Evolutionary conservation across 176 grass and related monocot species (phyloP), one percentile per base, ranked within the genome.

Genomic region (Musa schizocarpa): DNA sequence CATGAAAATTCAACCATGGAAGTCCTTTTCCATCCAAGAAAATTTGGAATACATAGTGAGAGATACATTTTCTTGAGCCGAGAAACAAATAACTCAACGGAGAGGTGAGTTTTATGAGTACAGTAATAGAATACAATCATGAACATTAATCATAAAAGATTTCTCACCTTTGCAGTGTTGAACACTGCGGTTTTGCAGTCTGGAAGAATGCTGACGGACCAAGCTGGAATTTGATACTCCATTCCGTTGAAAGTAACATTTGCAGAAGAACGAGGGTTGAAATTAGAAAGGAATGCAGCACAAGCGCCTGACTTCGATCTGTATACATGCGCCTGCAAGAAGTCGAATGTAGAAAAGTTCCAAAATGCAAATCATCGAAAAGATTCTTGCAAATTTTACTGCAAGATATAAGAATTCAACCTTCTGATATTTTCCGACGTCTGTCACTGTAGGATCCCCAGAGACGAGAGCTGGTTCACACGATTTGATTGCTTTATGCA

Each of bases 401-500:
- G 68, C 14, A 71, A 55, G 57, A n/a, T 19, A 54, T 67, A 27
- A 21, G 49, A 12, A 54, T 56, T 9, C 7, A 52, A 98, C 94
- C 90, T 89, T 80, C 78, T 93, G 82, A 19, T 87, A 89, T 64
- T 68, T 87, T 21, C 94, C 94, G 0, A 98, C 73, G 20, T 78
- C 75, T 48, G 83, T 69, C 5, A 92, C 59, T 1, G 74, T 91
- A 5, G 81, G 94, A 75, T 98, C 88, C 0, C 81, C 80, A 3
- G 90, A 91, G 24, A 98, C 69, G 8, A 93, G 76, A 0, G 68
- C 82, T 20, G 84, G 80, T 72, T 98, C 94, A 8, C 84, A 84
- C 63, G 85, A 74, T 82, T 93, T 98, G 88, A 98, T 98, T 57
- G 94, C 94, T 71, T 81, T 89, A 76, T 98, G 94, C 80, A 98